Evolutionary conservation across 2,329 filamentous ascomycete genomes (phyloP).

Genomic region (Plectosphaerella sp.): DNA sequence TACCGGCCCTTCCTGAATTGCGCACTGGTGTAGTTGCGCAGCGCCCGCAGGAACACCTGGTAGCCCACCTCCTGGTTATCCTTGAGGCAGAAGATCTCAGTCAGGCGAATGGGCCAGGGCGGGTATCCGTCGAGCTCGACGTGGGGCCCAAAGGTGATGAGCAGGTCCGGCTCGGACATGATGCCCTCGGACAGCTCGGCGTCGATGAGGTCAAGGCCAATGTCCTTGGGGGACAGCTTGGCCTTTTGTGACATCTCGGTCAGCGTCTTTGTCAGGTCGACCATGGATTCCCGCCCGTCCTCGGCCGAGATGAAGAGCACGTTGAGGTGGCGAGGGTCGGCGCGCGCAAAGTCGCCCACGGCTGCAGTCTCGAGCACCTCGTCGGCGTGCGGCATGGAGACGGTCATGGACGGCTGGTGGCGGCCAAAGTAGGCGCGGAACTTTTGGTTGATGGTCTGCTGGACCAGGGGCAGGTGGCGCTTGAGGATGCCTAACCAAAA

Average conservation of each 20-base stretch:
- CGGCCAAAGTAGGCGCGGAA: conserved; percentile 84
- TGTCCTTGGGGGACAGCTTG: conserved; percentile 77
- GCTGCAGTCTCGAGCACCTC: conserved; percentile 28
- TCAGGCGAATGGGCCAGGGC: conserved; percentile 91
- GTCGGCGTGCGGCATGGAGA: conserved; percentile 37
- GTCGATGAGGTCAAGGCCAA: conserved; percentile 81
- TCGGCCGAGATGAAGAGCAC: conserved; percentile 80
- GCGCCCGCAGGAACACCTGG: conserved; percentile 81
- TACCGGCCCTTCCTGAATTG: conserved; percentile 81
- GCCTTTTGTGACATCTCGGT: conserved; percentile 90
- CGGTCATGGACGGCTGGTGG: conserved; percentile 64
- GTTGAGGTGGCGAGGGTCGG: conserved; percentile 36
- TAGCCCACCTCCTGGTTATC: conserved; percentile 86
- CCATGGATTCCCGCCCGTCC: conserved; percentile 88
- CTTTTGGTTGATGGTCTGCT: conserved; percentile 73
- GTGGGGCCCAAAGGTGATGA: conserved; percentile 81
- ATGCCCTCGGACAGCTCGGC: conserved; percentile 76
- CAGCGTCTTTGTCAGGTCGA: conserved; percentile 91
- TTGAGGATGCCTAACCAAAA: conserved; percentile 70
- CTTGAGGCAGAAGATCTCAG: conserved; percentile 80
- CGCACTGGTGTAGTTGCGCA: conserved; percentile 80
- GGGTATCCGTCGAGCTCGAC: conserved; percentile 88
- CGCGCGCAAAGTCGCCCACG: conserved; percentile 15
- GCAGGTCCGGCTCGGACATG: conserved; percentile 83
- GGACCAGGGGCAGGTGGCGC: conserved; percentile 79